A percentile compares a stretch with the other conserved stretches of the same genome.
phyloP scores from a whole-genome alignment of 2,329 filamentous ascomycete genomes.

The Macrophomina pseudophaseolina region DNA sequence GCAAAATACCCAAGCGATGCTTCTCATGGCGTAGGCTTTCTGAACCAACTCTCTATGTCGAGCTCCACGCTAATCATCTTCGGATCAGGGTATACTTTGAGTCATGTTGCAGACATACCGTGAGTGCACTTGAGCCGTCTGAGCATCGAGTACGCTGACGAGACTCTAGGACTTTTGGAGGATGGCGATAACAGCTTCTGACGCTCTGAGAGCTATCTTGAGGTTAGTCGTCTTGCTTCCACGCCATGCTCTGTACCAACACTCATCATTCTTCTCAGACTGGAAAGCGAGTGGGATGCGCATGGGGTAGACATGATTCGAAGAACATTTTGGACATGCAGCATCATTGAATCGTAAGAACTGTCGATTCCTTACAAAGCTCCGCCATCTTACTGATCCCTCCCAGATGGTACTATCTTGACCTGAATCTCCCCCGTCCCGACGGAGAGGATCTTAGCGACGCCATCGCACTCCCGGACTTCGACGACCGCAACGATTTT shows the following conservation, averaged over 20 bases:
- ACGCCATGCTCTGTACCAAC: too few species aligned
- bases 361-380: too few species aligned
- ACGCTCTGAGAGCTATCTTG: neutral
- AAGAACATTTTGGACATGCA: constrained; percentile 60
- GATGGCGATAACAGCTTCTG: neutral
- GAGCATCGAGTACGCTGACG: neutral
- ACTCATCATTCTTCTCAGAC: neutral
- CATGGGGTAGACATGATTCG: constrained; percentile 5
- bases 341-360: constrained; percentile 58
- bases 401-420: constrained; percentile 59
- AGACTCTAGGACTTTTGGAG: constrained; percentile 7
- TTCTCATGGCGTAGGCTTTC: constrained; percentile 3
- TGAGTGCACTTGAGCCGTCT: neutral
- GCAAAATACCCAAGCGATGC: neutral
- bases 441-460: constrained; percentile 60
- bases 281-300: neutral
- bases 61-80: neutral
- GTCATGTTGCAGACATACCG: neutral
- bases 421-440: constrained; percentile 62
- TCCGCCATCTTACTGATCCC: neutral
- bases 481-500: constrained; percentile 45
- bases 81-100: neutral
- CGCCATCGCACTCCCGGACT: constrained; percentile 57
- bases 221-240: neutral
- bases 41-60: neutral